These are phyloP conservation scores for Kalaharituber pfeilii DNA, from an alignment of 2,329 filamentous ascomycete species.

Conservation along the genomic window DNA sequence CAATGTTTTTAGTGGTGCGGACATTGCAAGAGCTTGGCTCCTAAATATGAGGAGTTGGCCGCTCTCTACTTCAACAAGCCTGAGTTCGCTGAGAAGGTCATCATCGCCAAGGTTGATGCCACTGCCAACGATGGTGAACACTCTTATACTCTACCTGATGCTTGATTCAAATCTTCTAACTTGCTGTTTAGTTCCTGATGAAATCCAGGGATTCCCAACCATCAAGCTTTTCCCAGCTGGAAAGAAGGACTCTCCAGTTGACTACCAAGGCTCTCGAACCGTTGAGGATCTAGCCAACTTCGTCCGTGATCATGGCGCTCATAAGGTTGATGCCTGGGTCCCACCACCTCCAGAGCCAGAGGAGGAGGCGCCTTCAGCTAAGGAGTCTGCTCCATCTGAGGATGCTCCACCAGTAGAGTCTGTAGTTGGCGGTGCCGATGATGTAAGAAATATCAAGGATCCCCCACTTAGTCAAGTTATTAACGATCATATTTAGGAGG, in stretches of 20 bases:
- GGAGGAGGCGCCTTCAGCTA: slow-evolving; percentile 16
- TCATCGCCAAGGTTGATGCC: slow-evolving; percentile 94
- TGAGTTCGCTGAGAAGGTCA: slow-evolving; percentile 56
- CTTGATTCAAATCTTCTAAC: not conserved
- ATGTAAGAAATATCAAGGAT: slow-evolving; percentile 13
- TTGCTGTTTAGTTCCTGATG: slow-evolving; percentile 86
- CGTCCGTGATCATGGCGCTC: slow-evolving; percentile 86
- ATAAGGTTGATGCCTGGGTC: slow-evolving; percentile 49
- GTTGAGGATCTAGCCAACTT: slow-evolving; percentile 84
- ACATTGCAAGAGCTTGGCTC: slow-evolving; percentile 95
- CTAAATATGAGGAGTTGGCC: slow-evolving; percentile 83
- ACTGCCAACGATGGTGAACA: slow-evolving; percentile 32
- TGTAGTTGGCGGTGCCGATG: slow-evolving; percentile 7
- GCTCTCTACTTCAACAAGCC: slow-evolving; percentile 51
- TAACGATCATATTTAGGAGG: not conserved
- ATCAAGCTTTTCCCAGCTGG: slow-evolving; percentile 96
- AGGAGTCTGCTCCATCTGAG: slow-evolving; percentile 14
- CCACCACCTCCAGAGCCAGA: slow-evolving; percentile 29
- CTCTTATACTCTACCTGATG: not conserved
- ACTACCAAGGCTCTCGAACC: slow-evolving; percentile 75
- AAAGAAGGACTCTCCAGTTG: slow-evolving; percentile 65
- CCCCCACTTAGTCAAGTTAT: not conserved
- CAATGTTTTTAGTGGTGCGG: slow-evolving; percentile 57
- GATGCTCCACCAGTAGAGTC: slow-evolving; percentile 5
- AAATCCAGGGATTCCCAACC: slow-evolving; percentile 94